Percentiles rank a stretch among this genome's conserved stretches.
Evolutionary conservation across 2,329 filamentous ascomycete species (phyloP).

Genomic region (Aspergillus uvarum): DNA sequence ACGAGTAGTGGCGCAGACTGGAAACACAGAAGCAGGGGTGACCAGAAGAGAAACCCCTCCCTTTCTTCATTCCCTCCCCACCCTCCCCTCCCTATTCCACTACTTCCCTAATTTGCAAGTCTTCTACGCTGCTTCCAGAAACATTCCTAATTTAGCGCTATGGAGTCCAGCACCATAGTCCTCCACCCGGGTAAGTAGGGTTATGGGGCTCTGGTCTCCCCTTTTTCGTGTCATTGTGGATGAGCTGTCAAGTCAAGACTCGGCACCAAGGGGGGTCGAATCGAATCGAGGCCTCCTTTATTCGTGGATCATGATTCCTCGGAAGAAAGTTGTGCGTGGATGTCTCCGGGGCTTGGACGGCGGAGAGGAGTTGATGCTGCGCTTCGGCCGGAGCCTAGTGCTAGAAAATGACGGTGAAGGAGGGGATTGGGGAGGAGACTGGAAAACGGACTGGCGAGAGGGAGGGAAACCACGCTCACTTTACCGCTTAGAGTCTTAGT

Average conservation of each 20-base stretch:
- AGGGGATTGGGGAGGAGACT: not conserved
- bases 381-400: not conserved
- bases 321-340: not conserved
- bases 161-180: not conserved
- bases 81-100: not conserved
- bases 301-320: not conserved
- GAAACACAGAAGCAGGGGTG: not conserved
- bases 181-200: conserved; percentile 2
- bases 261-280: not conserved
- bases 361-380: not conserved
- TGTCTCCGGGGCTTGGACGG: not conserved
- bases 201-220: conserved; percentile 5
- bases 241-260: not conserved
- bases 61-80: not conserved
- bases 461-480: not conserved
- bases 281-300: not conserved
- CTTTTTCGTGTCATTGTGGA: conserved; percentile 1
- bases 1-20: not conserved
- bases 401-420: not conserved
- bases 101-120: not conserved
- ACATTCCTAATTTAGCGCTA: conserved; percentile 10
- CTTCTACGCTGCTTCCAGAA: conserved; percentile 26
- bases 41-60: not conserved
- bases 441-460: not conserved
- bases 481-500: not conserved